A percentile compares a stretch with the other conserved stretches of the same genome.
Evolutionary conservation across 1,139 yeast species (phyloP).

Genomic region (Sugiyamaella novakii): DNA sequence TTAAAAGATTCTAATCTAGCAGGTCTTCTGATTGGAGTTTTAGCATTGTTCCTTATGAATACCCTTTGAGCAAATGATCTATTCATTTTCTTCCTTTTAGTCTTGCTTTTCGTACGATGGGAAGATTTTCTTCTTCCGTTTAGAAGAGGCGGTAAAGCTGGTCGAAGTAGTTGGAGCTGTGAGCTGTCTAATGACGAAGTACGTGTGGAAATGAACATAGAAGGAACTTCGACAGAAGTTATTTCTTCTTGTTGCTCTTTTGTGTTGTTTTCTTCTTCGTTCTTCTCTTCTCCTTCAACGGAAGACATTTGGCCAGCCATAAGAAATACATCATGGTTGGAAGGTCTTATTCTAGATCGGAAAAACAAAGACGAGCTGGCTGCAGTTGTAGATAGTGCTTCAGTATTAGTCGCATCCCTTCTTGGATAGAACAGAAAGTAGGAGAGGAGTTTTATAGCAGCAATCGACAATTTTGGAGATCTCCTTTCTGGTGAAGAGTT

Average conservation of each 20-base stretch:
- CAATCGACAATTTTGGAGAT: not conserved
- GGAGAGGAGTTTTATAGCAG: constrained; percentile 1
- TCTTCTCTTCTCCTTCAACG: constrained; percentile 1
- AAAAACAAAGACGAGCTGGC: not conserved
- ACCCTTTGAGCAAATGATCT: constrained; percentile 14
- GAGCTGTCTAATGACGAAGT: no score
- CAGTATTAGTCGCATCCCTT: not conserved
- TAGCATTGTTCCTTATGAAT: constrained; percentile 11
- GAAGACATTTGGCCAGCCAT: not conserved
- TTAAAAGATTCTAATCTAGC: not conserved
- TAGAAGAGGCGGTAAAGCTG: no score
- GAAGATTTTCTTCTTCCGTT: not conserved
- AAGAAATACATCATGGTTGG: not conserved
- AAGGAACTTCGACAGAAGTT: no score
- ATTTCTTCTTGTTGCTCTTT: not conserved
- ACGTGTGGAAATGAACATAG: no score
- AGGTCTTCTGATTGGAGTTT: constrained; percentile 5
- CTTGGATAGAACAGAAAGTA: constrained; percentile 1
- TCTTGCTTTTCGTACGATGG: not conserved
- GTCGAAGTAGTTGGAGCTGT: no score
- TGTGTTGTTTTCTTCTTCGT: not conserved
- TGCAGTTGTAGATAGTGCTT: not conserved
- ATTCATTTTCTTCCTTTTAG: constrained; percentile 2
- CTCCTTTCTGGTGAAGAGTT: not conserved
- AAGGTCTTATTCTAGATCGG: not conserved